These are phyloP conservation scores for Macrolepiota dolichaula DNA, from an alignment of 768 basidiomycete genomes.

Conservation along the genomic window DNA sequence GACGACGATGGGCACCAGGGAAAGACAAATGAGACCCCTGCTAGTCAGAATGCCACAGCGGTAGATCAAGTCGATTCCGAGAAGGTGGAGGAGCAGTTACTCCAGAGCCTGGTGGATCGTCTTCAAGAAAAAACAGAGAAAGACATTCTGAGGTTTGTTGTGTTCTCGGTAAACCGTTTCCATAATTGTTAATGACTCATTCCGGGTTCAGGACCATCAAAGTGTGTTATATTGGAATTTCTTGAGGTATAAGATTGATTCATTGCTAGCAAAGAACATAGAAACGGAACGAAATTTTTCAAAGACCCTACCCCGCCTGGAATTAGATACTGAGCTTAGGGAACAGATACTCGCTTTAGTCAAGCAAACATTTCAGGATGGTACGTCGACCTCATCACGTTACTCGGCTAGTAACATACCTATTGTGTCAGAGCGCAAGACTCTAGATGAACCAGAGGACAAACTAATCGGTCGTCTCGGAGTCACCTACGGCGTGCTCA, in stretches of 20 bases:
- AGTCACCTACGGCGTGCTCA: constrained; percentile 76
- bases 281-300: constrained; percentile 80
- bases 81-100: constrained; percentile 47
- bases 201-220: constrained; percentile 28
- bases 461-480: constrained; percentile 70
- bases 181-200: not conserved
- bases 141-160: constrained; percentile 65
- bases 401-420: not conserved
- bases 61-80: constrained; percentile 19
- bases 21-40: not conserved
- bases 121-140: constrained; percentile 87
- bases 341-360: constrained; percentile 59
- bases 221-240: constrained; percentile 18
- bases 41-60: not conserved
- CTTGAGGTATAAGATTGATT: not conserved
- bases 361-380: constrained; percentile 15
- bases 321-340: constrained; percentile 56
- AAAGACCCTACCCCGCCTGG: constrained; percentile 55
- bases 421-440: constrained; percentile 26
- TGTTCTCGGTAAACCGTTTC: not conserved
- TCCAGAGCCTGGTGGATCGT: constrained; percentile 77
- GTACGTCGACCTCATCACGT: not conserved
- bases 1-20: constrained; percentile 14
- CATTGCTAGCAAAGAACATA: constrained; percentile 51
- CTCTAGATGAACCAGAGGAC: constrained; percentile 60